Percentiles rank a stretch among this genome's conserved stretches.
Conservation (phyloP, 192 early-diverging fungal genomes). For the Lobosporangium transversale region DNA sequence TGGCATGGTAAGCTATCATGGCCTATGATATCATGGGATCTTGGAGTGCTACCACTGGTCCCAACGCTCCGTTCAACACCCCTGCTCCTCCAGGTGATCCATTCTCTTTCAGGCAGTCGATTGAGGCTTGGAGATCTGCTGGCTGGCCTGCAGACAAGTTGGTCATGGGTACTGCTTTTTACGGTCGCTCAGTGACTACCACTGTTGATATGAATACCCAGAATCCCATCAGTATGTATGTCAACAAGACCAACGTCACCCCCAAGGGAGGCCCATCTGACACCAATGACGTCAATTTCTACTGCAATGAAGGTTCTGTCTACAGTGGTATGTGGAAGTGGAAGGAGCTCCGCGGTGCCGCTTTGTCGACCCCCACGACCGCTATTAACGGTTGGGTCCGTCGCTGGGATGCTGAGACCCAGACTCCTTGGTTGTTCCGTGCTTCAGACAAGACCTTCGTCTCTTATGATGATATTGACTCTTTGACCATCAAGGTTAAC, state of each 20-base stretch:
- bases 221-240: constrained; percentile 17
- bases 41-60: constrained; percentile 42
- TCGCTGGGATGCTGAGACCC: constrained; percentile 68
- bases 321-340: constrained; percentile 70
- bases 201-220: constrained; percentile 32
- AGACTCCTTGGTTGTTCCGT: constrained; percentile 81
- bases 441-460: constrained; percentile 65
- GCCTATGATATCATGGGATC: constrained; percentile 43
- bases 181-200: constrained; percentile 60
- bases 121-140: constrained; percentile 62
- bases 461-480: constrained; percentile 80
- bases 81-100: constrained; percentile 30
- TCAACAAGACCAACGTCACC: constrained; percentile 38
- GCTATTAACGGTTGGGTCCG: constrained; percentile 61
- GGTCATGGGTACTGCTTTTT: constrained; percentile 68
- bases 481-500: constrained; percentile 67
- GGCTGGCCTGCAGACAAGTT: constrained; percentile 69
- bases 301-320: constrained; percentile 55
- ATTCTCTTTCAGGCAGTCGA: constrained; percentile 57
- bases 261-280: constrained; percentile 64
- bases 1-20: constrained; percentile 27
- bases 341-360: constrained; percentile 65
- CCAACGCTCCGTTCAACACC: constrained; percentile 59
- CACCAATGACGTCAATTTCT: constrained; percentile 59
- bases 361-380: constrained; percentile 33